Conservation (phyloP, 805 yeast genomes). For the Candida mattraensis region DNA sequence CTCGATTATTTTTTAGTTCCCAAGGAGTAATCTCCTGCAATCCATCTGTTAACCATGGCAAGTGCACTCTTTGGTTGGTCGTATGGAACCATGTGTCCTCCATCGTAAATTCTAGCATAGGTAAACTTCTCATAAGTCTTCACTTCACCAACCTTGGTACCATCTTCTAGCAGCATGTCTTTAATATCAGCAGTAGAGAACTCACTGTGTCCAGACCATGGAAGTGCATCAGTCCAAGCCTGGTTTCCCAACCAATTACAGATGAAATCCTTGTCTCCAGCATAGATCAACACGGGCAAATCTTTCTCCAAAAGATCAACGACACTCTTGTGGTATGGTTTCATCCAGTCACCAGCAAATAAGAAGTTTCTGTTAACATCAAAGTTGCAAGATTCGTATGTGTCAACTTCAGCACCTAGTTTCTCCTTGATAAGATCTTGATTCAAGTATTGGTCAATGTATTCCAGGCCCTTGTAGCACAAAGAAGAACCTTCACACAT, state of each 20-base stretch:
- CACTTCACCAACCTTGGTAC: constrained; percentile 62
- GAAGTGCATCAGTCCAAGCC: constrained; percentile 73
- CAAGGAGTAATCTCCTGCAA: constrained; percentile 51
- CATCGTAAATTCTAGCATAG: constrained; percentile 73
- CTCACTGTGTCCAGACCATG: constrained; percentile 52
- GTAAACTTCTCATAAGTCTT: constrained; percentile 72
- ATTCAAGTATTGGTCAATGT: constrained; percentile 53
- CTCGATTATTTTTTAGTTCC: constrained; percentile 30
- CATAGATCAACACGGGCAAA: constrained; percentile 81
- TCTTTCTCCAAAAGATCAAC: constrained; percentile 61
- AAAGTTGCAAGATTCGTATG: constrained; percentile 52
- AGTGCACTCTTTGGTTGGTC: constrained; percentile 78
- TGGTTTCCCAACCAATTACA: constrained; percentile 92
- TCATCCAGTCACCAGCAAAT: constrained; percentile 64
- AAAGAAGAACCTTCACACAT: constrained; percentile 50
- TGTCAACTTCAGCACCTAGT: constrained; percentile 55
- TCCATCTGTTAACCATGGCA: constrained; percentile 75
- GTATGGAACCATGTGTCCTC: constrained; percentile 92
- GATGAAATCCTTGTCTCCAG: constrained; percentile 93
- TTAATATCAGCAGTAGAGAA: constrained; percentile 29
- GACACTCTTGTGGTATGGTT: constrained; percentile 60
- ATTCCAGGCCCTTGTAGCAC: constrained; percentile 53
- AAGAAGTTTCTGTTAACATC: constrained; percentile 49
- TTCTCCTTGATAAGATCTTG: constrained; percentile 51
- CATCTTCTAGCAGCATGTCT: constrained; percentile 32